Evolutionary conservation across 495 filamentous ascomycete genomes (phyloP).

Genomic region (Podospora tetraspora): DNA sequence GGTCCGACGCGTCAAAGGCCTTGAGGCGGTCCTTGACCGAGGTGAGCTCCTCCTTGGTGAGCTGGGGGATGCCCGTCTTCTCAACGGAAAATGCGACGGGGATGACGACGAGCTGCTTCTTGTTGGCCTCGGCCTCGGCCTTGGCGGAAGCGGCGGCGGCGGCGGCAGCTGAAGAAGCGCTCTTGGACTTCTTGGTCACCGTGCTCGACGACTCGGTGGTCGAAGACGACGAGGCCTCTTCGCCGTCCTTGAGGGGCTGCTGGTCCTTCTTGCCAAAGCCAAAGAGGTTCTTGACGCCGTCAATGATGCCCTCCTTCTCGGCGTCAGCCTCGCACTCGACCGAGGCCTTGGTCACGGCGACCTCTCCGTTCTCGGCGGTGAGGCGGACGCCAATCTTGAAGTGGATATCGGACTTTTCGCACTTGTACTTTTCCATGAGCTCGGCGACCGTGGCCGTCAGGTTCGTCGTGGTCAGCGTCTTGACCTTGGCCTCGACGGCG

Average conservation of each 20-base stretch:
- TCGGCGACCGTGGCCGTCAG: conserved; percentile 73
- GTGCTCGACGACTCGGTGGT: conserved; percentile 31
- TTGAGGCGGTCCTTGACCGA: conserved; percentile 67
- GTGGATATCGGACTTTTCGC: conserved; percentile 66
- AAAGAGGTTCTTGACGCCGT: conserved; percentile 91
- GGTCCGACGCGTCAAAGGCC: conserved; percentile 80
- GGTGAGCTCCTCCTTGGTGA: conserved; percentile 53
- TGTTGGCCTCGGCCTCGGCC: conserved; percentile 42
- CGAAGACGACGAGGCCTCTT: conserved; percentile 38
- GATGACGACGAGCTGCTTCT: conserved; percentile 66
- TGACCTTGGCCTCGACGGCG: conserved; percentile 45
- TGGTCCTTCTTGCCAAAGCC: conserved; percentile 89
- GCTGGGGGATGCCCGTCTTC: conserved; percentile 54
- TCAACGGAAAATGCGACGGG: conserved; percentile 59
- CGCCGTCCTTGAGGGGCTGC: conserved; percentile 63
- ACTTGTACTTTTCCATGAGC: conserved; percentile 70
- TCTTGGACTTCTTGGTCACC: conserved; percentile 31
- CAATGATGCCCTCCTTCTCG: conserved; percentile 75
- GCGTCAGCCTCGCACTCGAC: conserved; percentile 78
- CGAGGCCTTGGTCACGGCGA: conserved; percentile 66
- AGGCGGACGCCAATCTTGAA: conserved; percentile 75
- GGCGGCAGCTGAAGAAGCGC: conserved; percentile 41
- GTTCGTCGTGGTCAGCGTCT: conserved; percentile 65
- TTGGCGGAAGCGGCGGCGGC: conserved; percentile 39
- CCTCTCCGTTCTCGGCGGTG: conserved; percentile 68